These are phyloP conservation scores for Phytophthora melonis DNA, from an alignment of 352 stramenopile species.

Conservation along the genomic window DNA sequence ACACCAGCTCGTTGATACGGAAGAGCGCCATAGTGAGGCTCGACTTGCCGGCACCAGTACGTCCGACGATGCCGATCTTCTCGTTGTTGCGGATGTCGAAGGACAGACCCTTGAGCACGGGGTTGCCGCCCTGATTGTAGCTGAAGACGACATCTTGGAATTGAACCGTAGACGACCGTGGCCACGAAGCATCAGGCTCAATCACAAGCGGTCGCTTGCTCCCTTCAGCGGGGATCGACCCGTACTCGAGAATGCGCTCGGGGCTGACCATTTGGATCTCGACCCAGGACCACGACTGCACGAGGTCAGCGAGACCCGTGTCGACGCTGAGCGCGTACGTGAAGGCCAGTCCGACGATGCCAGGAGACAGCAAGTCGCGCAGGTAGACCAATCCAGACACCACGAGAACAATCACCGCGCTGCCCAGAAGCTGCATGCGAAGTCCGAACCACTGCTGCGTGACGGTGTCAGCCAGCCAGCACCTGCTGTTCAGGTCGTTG, in stretches of 20 bases:
- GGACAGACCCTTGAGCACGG: constrained; percentile 48
- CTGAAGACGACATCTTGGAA: constrained; percentile 54
- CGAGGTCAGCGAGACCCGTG: constrained; percentile 71
- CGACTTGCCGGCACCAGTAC: constrained; percentile 89
- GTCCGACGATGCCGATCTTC: constrained; percentile 85
- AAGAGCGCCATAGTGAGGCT: constrained; percentile 87
- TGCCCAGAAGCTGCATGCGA: constrained; percentile 58
- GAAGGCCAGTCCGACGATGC: constrained; percentile 86
- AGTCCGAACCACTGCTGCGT: constrained; percentile 57
- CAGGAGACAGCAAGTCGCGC: constrained; percentile 48
- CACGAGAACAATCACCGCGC: constrained; percentile 43
- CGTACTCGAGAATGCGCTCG: constrained; percentile 60
- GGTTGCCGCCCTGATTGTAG: constrained; percentile 16
- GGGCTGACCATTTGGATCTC: constrained; percentile 59
- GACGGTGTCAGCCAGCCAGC: constrained; percentile 40
- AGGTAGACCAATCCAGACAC: constrained; percentile 55
- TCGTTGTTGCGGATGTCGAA: constrained; percentile 65
- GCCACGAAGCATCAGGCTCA: constrained; percentile 61
- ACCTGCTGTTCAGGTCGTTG: constrained; percentile 42
- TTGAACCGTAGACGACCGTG: constrained; percentile 61
- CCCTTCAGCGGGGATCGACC: constrained; percentile 40
- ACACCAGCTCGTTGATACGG: constrained; percentile 79
- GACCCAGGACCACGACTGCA: constrained; percentile 36
- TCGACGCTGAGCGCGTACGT: constrained; percentile 89
- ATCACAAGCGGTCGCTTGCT: constrained; percentile 23